Evolutionary conservation across 1,139 yeast species (phyloP).

Genomic region (Sugiyamaella paludigena): DNA sequence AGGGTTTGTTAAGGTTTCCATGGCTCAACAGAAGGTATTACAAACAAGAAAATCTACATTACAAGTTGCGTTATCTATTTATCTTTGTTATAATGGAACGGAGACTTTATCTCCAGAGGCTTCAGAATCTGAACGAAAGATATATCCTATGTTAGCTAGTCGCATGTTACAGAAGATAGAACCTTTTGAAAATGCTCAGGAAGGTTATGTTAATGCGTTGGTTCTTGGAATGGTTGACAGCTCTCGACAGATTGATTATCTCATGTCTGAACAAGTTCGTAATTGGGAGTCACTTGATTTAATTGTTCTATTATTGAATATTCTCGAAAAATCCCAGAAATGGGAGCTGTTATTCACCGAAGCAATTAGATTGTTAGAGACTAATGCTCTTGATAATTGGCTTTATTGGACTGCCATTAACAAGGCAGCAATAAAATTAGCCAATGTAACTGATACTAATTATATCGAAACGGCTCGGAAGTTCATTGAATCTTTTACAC

Average conservation of each 20-base stretch:
- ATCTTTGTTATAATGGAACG: conserved; percentile 3
- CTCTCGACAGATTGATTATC: conserved; percentile 38
- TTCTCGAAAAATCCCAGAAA: conserved; percentile 41
- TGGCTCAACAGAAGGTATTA: conserved; percentile 33
- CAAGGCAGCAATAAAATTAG: conserved; percentile 43
- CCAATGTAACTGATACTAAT: conserved; percentile 25
- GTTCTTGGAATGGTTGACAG: conserved; percentile 40
- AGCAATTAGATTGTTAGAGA: conserved; percentile 25
- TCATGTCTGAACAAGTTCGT: conserved; percentile 33
- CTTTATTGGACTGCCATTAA: conserved; percentile 43
- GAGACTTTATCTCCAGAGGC: conserved; percentile 1
- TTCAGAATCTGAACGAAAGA: conserved; percentile 41
- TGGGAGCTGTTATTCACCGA: conserved; percentile 46
- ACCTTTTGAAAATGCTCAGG: conserved; percentile 55
- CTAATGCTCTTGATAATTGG: conserved; percentile 34
- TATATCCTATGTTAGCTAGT: conserved; percentile 57
- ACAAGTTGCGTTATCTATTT: conserved; percentile 44
- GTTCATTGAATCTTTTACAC: conserved; percentile 32
- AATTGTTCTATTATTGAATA: conserved; percentile 50
- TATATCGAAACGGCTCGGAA: conserved; percentile 32
- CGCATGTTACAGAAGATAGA: conserved; percentile 49
- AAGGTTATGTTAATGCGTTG: conserved; percentile 53
- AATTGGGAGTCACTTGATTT: conserved; percentile 56
- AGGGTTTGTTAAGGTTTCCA: conserved; percentile 39
- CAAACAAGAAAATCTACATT: conserved; percentile 41